Evolutionary conservation across 2,329 filamentous ascomycete species (phyloP).

Genomic region (Aspergillus sp.): DNA sequence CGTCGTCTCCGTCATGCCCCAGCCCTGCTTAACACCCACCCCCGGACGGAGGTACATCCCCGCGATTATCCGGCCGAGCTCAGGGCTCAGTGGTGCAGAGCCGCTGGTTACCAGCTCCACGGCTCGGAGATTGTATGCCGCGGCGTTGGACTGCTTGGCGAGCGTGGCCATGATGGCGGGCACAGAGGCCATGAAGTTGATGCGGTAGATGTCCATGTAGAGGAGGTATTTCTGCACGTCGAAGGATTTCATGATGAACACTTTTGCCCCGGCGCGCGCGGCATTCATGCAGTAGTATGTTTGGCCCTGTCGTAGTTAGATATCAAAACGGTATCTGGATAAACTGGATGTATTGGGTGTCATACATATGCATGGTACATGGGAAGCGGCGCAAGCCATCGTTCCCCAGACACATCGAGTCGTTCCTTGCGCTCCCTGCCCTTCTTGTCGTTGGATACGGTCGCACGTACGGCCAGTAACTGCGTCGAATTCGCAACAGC

Average conservation of each 20-base stretch:
- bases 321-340: too few species aligned
- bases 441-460: not conserved
- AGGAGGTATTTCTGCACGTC: constrained; percentile 1
- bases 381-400: constrained; percentile 8
- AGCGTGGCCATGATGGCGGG: not conserved
- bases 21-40: constrained; percentile 1
- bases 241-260: not conserved
- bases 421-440: not conserved
- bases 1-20: constrained; percentile 9
- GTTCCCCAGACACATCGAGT: constrained; percentile 3
- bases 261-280: too few species aligned
- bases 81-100: constrained; percentile 8
- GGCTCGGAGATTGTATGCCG: not conserved
- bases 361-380: constrained; percentile 13
- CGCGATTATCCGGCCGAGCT: not conserved
- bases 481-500: constrained; percentile 6
- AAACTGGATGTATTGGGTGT: too few species aligned
- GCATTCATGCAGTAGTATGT: too few species aligned
- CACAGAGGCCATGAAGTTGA: constrained; percentile 2
- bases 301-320: too few species aligned
- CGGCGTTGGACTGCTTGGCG: not conserved
- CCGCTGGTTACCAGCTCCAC: constrained; percentile 4
- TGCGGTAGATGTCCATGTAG: constrained; percentile 5
- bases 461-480: not conserved
- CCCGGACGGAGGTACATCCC: constrained; percentile 6